phyloP scores from a whole-genome alignment of 768 basidiomycete species.

The Mrakia hoshinonis region DNA sequence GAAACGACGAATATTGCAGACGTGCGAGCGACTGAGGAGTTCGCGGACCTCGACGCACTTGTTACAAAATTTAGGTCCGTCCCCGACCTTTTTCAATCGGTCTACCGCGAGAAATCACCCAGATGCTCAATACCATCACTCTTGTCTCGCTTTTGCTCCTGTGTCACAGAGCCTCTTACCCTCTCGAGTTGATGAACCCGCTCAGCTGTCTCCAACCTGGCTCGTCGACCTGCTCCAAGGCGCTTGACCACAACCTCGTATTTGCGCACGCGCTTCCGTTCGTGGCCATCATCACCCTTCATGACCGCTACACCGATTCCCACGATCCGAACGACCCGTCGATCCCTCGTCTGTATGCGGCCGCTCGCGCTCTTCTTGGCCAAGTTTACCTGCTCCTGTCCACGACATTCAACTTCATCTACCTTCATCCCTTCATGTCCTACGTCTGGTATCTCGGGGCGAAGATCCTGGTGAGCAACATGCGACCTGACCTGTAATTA shows the following conservation, averaged over 20 bases:
- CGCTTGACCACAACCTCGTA: neutral
- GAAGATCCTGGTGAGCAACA: neutral
- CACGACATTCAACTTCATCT: neutral
- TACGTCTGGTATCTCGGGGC: neutral
- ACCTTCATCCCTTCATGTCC: neutral
- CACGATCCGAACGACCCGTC: neutral
- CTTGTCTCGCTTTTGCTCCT: too few relatives aligned
- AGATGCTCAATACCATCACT: too few relatives aligned
- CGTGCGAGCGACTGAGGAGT: neutral
- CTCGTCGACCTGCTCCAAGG: too few relatives aligned
- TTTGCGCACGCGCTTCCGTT: neutral
- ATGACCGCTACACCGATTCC: neutral
- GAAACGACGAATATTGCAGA: neutral
- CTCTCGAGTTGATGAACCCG: neutral
- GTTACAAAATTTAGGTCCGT: neutral
- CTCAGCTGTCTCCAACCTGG: neutral
- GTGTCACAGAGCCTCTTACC: neutral
- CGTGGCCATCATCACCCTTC: neutral
- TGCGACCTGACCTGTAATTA: too few relatives aligned
- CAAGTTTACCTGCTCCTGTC: neutral
- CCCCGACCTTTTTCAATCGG: too few relatives aligned
- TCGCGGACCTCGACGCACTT: neutral
- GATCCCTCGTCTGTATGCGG: neutral
- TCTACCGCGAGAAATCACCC: too few relatives aligned
- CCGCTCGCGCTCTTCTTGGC: neutral